These are phyloP conservation scores for Garcia nutans DNA, from an alignment of 345 rosid species.

Conservation along the genomic window DNA sequence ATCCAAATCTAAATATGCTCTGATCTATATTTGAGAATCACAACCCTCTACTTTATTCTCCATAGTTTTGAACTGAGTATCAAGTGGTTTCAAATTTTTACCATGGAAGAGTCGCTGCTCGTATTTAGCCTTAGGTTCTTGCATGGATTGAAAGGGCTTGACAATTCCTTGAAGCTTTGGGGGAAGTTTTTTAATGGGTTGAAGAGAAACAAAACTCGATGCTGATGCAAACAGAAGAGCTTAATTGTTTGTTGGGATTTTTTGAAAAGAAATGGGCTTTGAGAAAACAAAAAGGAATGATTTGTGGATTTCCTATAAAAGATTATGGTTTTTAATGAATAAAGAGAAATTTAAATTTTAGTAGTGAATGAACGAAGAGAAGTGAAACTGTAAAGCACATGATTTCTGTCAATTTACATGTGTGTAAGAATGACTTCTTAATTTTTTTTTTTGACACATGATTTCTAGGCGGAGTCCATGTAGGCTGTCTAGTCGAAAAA, in stretches of 20 bases:
- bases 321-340: slow-evolving; percentile 8
- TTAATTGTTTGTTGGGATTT: slow-evolving; percentile 26
- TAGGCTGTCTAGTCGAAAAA: too few relatives aligned
- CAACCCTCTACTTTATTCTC: slow-evolving; percentile 94
- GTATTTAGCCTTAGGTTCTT: slow-evolving; percentile 72
- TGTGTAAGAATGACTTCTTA: too few relatives aligned
- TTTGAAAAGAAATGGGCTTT: slow-evolving; percentile 47
- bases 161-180: slow-evolving; percentile 85
- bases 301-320: slow-evolving; percentile 21
- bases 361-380: slow-evolving; percentile 39
- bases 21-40: slow-evolving; percentile 92
- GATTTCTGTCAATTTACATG: too few relatives aligned
- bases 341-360: slow-evolving; percentile 33
- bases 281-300: slow-evolving; percentile 14
- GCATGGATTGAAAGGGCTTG: slow-evolving; percentile 75
- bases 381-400: too few relatives aligned
- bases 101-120: slow-evolving; percentile 85
- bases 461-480: too few relatives aligned
- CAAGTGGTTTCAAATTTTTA: slow-evolving; percentile 66
- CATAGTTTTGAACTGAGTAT: slow-evolving; percentile 58
- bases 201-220: slow-evolving; percentile 42
- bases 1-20: slow-evolving; percentile 68
- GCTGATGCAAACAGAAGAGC: slow-evolving; percentile 29
- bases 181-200: slow-evolving; percentile 79
- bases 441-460: too few relatives aligned